Percentiles rank a stretch among this genome's conserved stretches.
These are phyloP conservation scores for Trypanosoma cruzi DNA, from an alignment of 208 protist species.

Conservation along the genomic window DNA sequence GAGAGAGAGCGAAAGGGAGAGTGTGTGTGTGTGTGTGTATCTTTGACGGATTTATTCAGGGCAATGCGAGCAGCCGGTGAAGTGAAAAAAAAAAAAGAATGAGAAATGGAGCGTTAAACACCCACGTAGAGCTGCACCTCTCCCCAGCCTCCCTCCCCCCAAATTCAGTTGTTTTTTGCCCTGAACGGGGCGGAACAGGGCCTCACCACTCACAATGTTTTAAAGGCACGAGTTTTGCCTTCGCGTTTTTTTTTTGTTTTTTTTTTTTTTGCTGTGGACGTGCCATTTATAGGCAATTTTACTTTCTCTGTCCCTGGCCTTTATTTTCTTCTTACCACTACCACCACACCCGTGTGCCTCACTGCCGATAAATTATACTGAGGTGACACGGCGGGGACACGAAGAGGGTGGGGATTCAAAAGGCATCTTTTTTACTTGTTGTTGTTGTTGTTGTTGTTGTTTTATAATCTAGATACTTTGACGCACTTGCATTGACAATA, in stretches of 20 bases:
- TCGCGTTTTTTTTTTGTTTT: background rate
- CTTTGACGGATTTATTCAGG: too few relatives aligned
- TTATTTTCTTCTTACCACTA: background rate
- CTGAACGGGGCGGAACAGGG: background rate
- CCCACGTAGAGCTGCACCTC: background rate
- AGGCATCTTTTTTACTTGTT: slow-evolving; percentile 19
- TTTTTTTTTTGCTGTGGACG: background rate
- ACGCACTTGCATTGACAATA: background rate
- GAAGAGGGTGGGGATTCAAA: background rate
- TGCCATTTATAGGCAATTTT: background rate
- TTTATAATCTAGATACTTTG: background rate
- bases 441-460: too few relatives aligned
- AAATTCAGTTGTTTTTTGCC: too few relatives aligned
- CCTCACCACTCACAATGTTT: background rate
- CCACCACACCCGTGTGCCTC: background rate
- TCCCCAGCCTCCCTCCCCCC: too few relatives aligned
- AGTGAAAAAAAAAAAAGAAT: background rate
- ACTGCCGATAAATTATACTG: background rate
- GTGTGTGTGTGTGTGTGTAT: background rate
- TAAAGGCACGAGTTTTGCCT: background rate
- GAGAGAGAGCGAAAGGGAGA: too few relatives aligned
- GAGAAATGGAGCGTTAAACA: background rate
- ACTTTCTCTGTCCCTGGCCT: background rate
- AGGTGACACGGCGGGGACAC: background rate
- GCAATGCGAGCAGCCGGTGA: too few relatives aligned